These are phyloP conservation scores for Basipetospora chlamydospora DNA, from an alignment of 2,329 filamentous ascomycete genomes.

Conservation along the genomic window DNA sequence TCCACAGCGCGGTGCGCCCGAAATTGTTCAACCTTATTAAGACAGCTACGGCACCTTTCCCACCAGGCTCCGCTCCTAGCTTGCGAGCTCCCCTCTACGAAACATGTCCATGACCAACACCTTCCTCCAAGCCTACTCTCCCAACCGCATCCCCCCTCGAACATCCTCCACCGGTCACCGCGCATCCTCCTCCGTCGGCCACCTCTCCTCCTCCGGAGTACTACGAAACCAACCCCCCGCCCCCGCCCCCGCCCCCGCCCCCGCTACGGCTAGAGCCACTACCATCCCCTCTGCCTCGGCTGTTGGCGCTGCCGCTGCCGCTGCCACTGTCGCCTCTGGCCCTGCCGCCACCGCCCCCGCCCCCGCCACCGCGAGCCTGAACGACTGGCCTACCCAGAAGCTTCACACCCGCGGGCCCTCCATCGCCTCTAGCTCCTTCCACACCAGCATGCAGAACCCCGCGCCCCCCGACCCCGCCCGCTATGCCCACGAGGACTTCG, in stretches of 20 bases:
- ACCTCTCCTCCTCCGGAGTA: conserved; percentile 1
- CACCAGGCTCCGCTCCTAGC: no score
- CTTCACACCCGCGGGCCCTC: neutral
- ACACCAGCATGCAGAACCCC: conserved; percentile 22
- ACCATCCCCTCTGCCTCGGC: conserved; percentile 4
- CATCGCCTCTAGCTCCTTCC: conserved; percentile 15
- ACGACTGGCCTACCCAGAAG: neutral
- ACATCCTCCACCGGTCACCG: conserved; percentile 40
- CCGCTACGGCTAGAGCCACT: neutral
- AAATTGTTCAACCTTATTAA: no score
- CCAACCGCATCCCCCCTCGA: conserved; percentile 56
- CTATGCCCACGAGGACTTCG: conserved; percentile 40
- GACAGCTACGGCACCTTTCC: no score
- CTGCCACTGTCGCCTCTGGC: conserved; percentile 6
- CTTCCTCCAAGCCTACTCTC: conserved; percentile 27
- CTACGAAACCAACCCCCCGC: no score
- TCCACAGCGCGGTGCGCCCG: no score
- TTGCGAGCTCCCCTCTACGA: no score
- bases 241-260: conserved; percentile 12
- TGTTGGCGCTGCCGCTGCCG: conserved; percentile 11
- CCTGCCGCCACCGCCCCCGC: conserved; percentile 10
- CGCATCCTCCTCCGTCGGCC: conserved; percentile 5
- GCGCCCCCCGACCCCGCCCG: conserved; percentile 33
- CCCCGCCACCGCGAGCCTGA: no score
- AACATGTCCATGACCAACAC: conserved; percentile 4